These are phyloP conservation scores for Boletus pseudopeckii DNA, from an alignment of 768 basidiomycete genomes.

Conservation along the genomic window DNA sequence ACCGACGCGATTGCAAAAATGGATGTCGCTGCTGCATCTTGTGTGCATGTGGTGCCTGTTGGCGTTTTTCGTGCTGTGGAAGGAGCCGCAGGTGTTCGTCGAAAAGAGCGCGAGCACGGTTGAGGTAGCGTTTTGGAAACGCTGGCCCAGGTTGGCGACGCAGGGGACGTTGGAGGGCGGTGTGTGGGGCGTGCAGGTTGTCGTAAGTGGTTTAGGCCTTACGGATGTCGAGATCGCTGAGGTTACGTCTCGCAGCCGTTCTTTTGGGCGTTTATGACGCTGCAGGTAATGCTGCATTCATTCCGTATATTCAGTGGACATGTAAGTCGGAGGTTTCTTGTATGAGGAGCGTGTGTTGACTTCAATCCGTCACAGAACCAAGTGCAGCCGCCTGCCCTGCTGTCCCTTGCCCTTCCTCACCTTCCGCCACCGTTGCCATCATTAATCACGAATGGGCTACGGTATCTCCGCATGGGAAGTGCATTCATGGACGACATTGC, in stretches of 20 bases:
- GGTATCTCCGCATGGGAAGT: conserved; percentile 66
- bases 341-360: conserved; percentile 4
- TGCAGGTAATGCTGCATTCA: conserved; percentile 71
- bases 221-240: not conserved
- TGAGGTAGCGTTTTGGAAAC: conserved; percentile 43
- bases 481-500: conserved; percentile 71
- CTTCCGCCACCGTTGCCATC: conserved; percentile 64
- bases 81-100: conserved; percentile 53
- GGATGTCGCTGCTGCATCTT: conserved; percentile 65
- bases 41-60: conserved; percentile 61
- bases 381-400: conserved; percentile 54
- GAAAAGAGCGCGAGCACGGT: conserved; percentile 34
- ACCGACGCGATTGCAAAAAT: conserved; percentile 51
- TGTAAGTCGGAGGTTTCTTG: conserved; percentile 39
- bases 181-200: conserved; percentile 49
- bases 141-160: conserved; percentile 60
- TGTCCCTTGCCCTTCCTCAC: conserved; percentile 59
- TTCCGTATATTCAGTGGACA: conserved; percentile 66
- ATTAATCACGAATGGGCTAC: conserved; percentile 57
- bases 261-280: conserved; percentile 77
- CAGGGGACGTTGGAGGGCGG: conserved; percentile 36
- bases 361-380: conserved; percentile 42
- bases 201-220: conserved; percentile 41
- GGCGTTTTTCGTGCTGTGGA: conserved; percentile 63
- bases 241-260: conserved; percentile 51